phyloP scores from a whole-genome alignment of 129 eudicot species.

The Flaveria ramosissima region DNA sequence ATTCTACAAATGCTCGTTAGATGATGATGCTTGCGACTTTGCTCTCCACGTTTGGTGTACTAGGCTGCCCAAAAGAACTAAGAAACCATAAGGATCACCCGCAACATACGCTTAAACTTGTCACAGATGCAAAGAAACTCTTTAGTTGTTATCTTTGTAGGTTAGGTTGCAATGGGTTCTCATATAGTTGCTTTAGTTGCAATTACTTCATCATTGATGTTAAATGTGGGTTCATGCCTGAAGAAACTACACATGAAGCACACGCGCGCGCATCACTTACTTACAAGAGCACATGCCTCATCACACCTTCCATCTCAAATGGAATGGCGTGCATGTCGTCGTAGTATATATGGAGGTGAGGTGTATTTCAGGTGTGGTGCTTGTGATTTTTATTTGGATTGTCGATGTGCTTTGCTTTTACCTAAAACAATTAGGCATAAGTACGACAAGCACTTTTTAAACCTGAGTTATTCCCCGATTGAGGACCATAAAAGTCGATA shows the following conservation, averaged over 20 bases:
- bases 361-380: background rate
- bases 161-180: background rate
- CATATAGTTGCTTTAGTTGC: background rate
- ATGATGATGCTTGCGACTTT: background rate
- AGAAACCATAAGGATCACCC: background rate
- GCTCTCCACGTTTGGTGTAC: conserved; percentile 6
- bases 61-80: background rate
- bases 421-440: background rate
- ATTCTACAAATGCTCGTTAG: background rate
- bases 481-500: background rate
- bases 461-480: background rate
- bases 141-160: background rate
- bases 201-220: background rate
- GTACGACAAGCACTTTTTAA: background rate
- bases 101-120: too few species aligned
- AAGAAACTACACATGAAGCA: conserved; percentile 4
- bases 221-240: background rate
- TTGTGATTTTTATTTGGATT: conserved; percentile 6
- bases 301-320: too few species aligned
- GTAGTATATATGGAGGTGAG: background rate
- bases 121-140: too few species aligned
- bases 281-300: background rate
- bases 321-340: conserved; percentile 8
- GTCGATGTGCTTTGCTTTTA: background rate
- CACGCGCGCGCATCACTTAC: background rate